Base-by-base conservation (phyloP, 2,329 filamentous ascomycete genomes). In the Cordyceps sp. region DNA sequence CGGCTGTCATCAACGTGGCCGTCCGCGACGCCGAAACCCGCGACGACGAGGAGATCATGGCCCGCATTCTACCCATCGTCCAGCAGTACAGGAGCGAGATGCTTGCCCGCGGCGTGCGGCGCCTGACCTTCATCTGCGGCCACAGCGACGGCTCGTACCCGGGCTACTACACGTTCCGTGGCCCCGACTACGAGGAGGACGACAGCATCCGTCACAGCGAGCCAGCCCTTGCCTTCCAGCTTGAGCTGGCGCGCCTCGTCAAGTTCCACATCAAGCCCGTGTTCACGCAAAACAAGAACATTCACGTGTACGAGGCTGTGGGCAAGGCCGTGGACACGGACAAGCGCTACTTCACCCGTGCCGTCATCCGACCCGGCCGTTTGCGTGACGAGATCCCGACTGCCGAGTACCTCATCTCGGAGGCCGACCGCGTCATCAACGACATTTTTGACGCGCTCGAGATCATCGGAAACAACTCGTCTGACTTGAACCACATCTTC, bases 401-500 rank as follows among this genome's bases (percentile, higher is more conserved):
- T n/a, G 84, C 84, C 1, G 90, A 98, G 59, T 98, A 98, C 60
- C 73, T 98, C 53, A 92, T 93, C 45, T 94, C 86, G 1, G 90
- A 98, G 64, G 86, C 88, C 25, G 88, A 98, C 50, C 78, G 90
- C 40, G 69, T 96, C 45, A 86, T 98, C 71, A 96, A 84, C 53
- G 90, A 98, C 52, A 96, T 98, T 48, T 74, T 96, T 32, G 90
- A 98, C 52, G 90, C 90, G 28, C 67, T 98, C 36, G 90, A 98
- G 67, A 94, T 98, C 46, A 92, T 94, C 50, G 90, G 90, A 51
- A 94, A 93, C 69, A 96, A 94, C 65, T 92, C 93, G 64, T 93
- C 90, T 32, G 90, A 98, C 66, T 70, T 98, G 52, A 98, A 98
- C 68, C 90, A 98, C 63, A 90, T 98, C 69, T 98, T 98, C 66